Evolutionary conservation across 1,139 yeast genomes (phyloP), one percentile per base, ranked within the genome.

Genomic region (Taphrina betulina): DNA sequence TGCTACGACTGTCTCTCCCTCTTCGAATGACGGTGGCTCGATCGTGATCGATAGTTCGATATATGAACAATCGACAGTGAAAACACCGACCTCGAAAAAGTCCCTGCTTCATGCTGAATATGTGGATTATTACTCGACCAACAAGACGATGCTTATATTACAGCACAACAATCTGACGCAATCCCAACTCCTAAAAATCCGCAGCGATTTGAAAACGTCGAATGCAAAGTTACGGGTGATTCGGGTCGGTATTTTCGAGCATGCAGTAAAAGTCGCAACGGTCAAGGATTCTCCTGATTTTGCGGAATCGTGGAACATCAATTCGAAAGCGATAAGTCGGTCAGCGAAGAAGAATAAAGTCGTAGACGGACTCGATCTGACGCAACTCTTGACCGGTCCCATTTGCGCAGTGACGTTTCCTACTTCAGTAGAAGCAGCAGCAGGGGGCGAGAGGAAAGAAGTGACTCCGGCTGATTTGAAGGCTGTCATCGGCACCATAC

Each of bases 131-230:
- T 38, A 38, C 46, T 46, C 46, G 16, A 34, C 17, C 17, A 41
- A 50, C 16, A 31, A 38, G 1, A 50, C 54, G 19, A 38, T 50
- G 41, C 40, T 50, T 20, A 41, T 50, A n/a, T 19, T 38, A 14
- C 54, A 50, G 14, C 54, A 50, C 54, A 50, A 50, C 40, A 50
- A 50, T 29, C 46, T 50, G 54, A 38, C 40, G 24, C 54, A 50
- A 34, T 34, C 45, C 24, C 46, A 50, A 24, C 26, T 50, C n/a
- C 41, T 50, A 2, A 38, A 38, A 24, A 34, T 50, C n/a, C 54
- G 54, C 8, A 34, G 37, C n/a, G 54, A 38, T 17, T 40, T 50
- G 33, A 33, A 34, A 17, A 33, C 40, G 17, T 16, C 24, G 3
- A 46, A 46, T 5, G 54, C 54, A 10, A 33, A 42, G 16, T 22